Percentiles rank a stretch among this genome's conserved stretches.
phyloP scores from a whole-genome alignment of 2,329 filamentous ascomycete genomes.

The Diplodia sapinea region DNA sequence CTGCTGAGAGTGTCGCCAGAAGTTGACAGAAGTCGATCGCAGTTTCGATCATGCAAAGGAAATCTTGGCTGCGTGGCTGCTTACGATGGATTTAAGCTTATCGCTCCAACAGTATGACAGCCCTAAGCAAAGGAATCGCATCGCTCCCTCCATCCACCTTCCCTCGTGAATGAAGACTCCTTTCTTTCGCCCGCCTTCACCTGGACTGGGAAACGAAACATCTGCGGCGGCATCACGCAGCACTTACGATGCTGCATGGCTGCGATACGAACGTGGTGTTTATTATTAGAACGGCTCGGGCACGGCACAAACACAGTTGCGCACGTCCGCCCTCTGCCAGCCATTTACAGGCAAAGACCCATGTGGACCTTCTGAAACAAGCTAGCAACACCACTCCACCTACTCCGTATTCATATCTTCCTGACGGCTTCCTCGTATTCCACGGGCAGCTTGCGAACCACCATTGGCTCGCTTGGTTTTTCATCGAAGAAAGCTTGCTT shows the following conservation, averaged over 20 bases:
- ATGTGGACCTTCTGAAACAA: neutral
- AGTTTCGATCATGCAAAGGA: neutral
- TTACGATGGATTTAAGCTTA: neutral
- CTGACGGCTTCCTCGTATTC: neutral
- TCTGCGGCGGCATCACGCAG: neutral
- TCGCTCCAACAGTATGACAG: neutral
- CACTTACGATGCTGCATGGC: neutral
- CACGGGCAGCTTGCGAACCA: neutral
- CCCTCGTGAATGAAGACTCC: neutral
- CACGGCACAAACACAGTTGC: neutral
- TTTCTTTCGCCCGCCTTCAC: neutral
- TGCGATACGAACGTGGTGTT: neutral
- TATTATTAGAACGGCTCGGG: neutral
- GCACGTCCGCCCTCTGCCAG: neutral
- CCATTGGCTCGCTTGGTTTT: neutral
- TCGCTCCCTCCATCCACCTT: too few relatives aligned
- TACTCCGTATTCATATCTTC: neutral
- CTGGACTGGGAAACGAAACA: neutral
- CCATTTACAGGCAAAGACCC: neutral
- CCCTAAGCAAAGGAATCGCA: neutral
- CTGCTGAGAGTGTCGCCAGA: too few relatives aligned
- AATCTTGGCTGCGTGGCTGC: neutral
- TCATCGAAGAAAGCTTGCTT: neutral
- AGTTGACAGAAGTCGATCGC: neutral
- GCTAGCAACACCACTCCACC: neutral